A percentile compares a stretch with the other conserved stretches of the same genome.
Evolutionary conservation across 345 rosid genomes (phyloP).

Genomic region (Cochlearia excelsa): DNA sequence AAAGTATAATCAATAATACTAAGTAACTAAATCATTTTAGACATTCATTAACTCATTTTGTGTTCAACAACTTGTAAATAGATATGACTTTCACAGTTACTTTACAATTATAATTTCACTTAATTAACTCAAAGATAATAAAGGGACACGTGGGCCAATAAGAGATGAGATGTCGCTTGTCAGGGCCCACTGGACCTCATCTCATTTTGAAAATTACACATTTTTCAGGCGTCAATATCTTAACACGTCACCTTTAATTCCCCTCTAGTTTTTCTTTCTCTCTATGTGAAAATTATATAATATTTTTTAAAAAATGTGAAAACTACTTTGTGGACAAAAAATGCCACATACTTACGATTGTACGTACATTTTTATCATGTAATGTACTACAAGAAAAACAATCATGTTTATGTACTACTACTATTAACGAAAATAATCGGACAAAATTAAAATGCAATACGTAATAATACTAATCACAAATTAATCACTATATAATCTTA

Average conservation of each 20-base stretch:
- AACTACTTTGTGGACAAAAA: slow-evolving; percentile 2
- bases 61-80: not conserved
- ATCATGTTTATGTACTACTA: too few species aligned
- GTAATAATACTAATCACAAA: too few species aligned
- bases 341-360: slow-evolving; percentile 3
- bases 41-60: too few species aligned
- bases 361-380: slow-evolving; percentile 3
- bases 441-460: too few species aligned
- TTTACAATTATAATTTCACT: not conserved
- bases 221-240: slow-evolving; percentile 21
- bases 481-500: too few species aligned
- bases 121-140: not conserved
- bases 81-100: not conserved
- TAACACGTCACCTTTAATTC: slow-evolving; percentile 21
- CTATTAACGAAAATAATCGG: too few species aligned
- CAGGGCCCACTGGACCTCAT: slow-evolving; percentile 33
- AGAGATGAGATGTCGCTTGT: slow-evolving; percentile 21
- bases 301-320: not conserved
- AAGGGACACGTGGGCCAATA: slow-evolving; percentile 23
- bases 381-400: too few species aligned
- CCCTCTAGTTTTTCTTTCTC: slow-evolving; percentile 12
- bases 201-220: slow-evolving; percentile 8
- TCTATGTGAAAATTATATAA: slow-evolving; percentile 8
- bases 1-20: too few species aligned
- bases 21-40: too few species aligned